Base-by-base conservation (phyloP, 768 basidiomycete species). In the Calvatia gigantea region DNA sequence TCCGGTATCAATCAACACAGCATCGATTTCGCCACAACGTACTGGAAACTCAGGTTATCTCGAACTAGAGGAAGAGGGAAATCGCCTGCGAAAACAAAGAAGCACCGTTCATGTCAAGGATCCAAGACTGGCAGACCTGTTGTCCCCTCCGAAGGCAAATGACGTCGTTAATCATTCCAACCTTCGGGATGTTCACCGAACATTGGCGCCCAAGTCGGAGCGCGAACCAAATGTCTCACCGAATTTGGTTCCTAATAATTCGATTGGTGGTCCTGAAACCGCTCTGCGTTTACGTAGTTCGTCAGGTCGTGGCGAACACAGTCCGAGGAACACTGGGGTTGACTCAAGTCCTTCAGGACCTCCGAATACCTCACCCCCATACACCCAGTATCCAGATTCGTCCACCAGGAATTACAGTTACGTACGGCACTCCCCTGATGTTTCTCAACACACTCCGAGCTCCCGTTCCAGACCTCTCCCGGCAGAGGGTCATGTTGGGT, bases 311-410 rank as follows among this genome's bases (percentile, higher is more conserved):
- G 46, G 39, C 15, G 54, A 56, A 23, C 47, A 49, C 21, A 41
- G 46, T 8, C 47, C 46, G 7, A 42, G 46, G 29, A 25, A 48
- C n/a, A 4, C 15, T 9, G 31, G 28, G 25, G 46, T 19, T 21
- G 54, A 49, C 9, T 41, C 54, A 25, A 56, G 54, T 23, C 54
- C 54, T 11, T 56, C 47, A 23, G 46, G 38, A 9, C 29, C 28
- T 17, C 14, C 47, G 23, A 47, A 49, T 33, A 11, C 39, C 33
- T 37, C 52, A 14, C 25, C 33, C 19, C 27, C 32, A 25, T 15
- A 35, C 29, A 42, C 23, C 33, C 54, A 48, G 6, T 29, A 32
- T 9, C 54, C 38, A 15, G 54, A 56, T 27, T 14, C 15, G 25
- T 32, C 46, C 15, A 33, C 17, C 9, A 55, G 25, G 8, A 45